Conservation (phyloP, 139 green algal species). For the Eudorina sp. region DNA sequence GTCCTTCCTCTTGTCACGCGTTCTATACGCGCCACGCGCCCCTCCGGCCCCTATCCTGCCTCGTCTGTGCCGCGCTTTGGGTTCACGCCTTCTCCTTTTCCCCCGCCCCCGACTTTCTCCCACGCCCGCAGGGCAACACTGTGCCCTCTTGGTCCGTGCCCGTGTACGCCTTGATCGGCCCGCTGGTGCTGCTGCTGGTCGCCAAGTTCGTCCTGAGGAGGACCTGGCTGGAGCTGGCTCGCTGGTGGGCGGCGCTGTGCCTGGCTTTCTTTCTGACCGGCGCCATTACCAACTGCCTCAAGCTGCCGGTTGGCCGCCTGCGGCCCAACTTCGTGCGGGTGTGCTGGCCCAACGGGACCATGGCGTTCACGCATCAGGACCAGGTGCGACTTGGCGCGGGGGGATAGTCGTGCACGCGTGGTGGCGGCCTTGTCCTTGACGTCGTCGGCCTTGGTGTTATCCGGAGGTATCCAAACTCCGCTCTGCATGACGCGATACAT, state of each 20-base stretch:
- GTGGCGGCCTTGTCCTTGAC: too few relatives aligned
- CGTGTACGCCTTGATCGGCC: conserved; percentile 40
- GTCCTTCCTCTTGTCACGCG: too few relatives aligned
- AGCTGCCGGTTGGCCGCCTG: conserved; percentile 65
- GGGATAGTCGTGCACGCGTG: too few relatives aligned
- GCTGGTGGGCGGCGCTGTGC: background rate
- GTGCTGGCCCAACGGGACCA: conserved; percentile 72
- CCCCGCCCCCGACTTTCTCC: background rate
- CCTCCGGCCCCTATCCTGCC: background rate
- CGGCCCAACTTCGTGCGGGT: conserved; percentile 71
- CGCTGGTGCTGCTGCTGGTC: conserved; percentile 41
- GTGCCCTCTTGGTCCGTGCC: conserved; percentile 67
- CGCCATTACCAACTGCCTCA: conserved; percentile 67
- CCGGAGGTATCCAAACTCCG: too few relatives aligned
- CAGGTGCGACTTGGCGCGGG: too few relatives aligned
- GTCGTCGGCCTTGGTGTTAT: too few relatives aligned
- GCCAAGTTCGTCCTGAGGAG: background rate
- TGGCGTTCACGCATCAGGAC: background rate
- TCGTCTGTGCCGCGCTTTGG: background rate
- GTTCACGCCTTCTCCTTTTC: background rate
- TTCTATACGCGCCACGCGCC: background rate
- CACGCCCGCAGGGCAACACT: conserved; percentile 47
- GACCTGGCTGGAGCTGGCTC: background rate
- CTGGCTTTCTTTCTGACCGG: conserved; percentile 53
- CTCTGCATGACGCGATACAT: too few relatives aligned